Evolutionary conservation across 495 filamentous ascomycete species (phyloP).

Genomic region (Oidiodendron maius): DNA sequence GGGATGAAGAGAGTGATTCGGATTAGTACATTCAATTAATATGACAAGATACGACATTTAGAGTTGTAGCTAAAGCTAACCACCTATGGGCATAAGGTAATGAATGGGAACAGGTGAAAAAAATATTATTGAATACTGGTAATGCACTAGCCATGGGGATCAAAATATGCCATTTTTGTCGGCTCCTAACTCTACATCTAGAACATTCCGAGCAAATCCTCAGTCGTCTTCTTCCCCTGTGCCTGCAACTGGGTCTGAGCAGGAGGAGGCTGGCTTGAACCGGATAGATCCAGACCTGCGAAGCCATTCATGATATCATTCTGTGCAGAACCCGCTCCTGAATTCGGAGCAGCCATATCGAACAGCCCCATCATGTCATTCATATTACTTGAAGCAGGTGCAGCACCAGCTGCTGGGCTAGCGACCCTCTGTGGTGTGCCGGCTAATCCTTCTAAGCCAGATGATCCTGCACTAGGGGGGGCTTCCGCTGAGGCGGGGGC

Average conservation of each 20-base stretch:
- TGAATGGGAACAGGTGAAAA: too few species aligned
- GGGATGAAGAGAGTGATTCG: conserved; percentile 15
- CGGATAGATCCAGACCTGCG: conserved; percentile 68
- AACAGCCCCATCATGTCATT: conserved; percentile 91
- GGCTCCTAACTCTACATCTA: conserved; percentile 31
- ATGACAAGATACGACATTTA: too few species aligned
- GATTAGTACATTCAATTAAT: background rate
- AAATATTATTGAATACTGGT: background rate
- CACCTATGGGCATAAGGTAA: too few species aligned
- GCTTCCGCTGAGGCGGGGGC: conserved; percentile 84
- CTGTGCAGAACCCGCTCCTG: conserved; percentile 19
- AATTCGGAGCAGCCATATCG: conserved; percentile 29
- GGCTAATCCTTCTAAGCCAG: conserved; percentile 65
- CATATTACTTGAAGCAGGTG: conserved; percentile 54
- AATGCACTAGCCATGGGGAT: background rate
- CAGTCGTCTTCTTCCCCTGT: conserved; percentile 59
- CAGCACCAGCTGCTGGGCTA: conserved; percentile 47
- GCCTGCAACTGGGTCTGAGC: conserved; percentile 40
- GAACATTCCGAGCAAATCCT: conserved; percentile 88
- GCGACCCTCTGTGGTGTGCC: conserved; percentile 77
- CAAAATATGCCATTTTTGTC: background rate
- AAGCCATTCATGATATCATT: conserved; percentile 80
- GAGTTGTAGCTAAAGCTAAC: too few species aligned
- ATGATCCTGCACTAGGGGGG: conserved; percentile 47
- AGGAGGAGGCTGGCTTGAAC: conserved; percentile 44